Evolutionary conservation across 306 rosid species (phyloP).

Genomic region (Citrullus mucosospermus): DNA sequence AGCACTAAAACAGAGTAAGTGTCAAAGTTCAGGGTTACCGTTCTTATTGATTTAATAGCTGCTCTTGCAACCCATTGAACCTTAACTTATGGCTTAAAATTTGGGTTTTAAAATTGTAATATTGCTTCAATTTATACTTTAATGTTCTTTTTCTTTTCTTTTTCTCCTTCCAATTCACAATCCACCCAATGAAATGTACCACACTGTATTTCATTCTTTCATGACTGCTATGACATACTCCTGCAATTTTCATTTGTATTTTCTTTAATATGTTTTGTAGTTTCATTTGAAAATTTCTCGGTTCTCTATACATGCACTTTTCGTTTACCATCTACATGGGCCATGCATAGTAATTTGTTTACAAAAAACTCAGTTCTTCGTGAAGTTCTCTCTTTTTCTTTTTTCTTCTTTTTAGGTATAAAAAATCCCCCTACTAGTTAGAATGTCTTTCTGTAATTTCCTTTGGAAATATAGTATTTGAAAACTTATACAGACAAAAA

Average conservation of each 20-base stretch:
- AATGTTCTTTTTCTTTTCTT: background rate
- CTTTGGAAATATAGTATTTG: background rate
- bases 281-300: background rate
- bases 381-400: background rate
- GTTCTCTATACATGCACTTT: background rate
- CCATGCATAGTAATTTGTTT: background rate
- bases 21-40: background rate
- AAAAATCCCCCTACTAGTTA: background rate
- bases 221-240: background rate
- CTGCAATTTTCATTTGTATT: background rate
- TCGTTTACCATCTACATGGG: background rate
- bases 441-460: background rate
- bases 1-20: background rate
- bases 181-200: no score
- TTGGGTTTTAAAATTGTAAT: background rate
- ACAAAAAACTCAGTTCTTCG: background rate
- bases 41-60: background rate
- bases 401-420: background rate
- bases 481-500: background rate
- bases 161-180: background rate
- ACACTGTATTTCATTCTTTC: background rate
- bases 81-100: background rate
- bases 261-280: background rate
- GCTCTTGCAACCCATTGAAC: background rate
- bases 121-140: background rate